Percentiles rank a stretch among this genome's conserved stretches.
phyloP scores from a whole-genome alignment of 2,329 filamentous ascomycete species.

The Bretziella fagacearum region DNA sequence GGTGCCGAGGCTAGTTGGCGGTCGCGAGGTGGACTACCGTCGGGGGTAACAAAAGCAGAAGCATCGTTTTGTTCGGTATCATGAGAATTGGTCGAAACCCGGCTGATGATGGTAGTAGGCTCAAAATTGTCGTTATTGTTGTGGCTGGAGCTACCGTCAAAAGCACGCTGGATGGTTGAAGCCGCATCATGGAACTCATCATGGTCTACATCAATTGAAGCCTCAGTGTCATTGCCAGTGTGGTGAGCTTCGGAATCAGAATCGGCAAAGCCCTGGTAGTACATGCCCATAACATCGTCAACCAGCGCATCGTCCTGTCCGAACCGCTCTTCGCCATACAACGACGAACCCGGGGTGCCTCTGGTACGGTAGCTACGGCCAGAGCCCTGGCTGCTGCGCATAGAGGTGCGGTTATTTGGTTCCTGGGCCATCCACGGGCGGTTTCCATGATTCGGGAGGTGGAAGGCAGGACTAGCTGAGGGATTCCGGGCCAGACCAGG shows the following conservation, averaged over 20 bases:
- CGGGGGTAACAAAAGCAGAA: neutral
- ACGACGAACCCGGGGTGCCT: constrained; percentile 55
- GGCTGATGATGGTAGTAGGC: too few relatives aligned
- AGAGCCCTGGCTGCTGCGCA: neutral
- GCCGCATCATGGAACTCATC: constrained; percentile 8
- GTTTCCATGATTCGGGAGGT: constrained; percentile 18
- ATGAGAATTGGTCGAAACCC: too few relatives aligned
- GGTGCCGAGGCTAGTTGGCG: neutral
- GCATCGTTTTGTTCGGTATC: neutral
- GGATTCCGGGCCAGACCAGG: neutral
- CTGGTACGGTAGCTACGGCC: constrained; percentile 63
- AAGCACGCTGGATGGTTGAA: neutral
- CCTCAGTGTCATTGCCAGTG: constrained; percentile 20
- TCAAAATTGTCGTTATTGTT: too few relatives aligned
- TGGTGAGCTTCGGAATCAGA: constrained; percentile 20
- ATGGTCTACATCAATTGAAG: constrained; percentile 17
- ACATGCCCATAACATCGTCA: constrained; percentile 55
- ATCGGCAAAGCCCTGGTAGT: constrained; percentile 43
- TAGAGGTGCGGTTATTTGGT: neutral
- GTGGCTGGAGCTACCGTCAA: neutral
- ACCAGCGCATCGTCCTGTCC: constrained; percentile 40
- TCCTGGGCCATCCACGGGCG: constrained; percentile 32
- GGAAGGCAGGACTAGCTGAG: neutral
- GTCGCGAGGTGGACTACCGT: neutral
- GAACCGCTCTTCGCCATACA: constrained; percentile 26